Conservation (phyloP, 1,139 yeast genomes). For the Pneumocystis sp. region DNA sequence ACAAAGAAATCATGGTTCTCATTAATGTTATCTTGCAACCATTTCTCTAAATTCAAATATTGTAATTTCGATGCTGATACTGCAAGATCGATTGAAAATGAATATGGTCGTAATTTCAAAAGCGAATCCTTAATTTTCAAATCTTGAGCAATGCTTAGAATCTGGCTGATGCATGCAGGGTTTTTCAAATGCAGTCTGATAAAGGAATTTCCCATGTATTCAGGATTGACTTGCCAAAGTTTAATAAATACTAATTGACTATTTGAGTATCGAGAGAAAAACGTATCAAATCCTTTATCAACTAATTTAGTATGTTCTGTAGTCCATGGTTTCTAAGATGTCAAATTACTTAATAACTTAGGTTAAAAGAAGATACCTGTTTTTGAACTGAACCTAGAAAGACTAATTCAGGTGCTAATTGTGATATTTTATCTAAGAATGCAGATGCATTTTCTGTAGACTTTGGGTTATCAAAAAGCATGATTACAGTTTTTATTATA, state of each 20-base stretch:
- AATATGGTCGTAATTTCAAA: slow-evolving; percentile 19
- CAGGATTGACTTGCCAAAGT: slow-evolving; percentile 14
- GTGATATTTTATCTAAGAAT: slow-evolving; percentile 19
- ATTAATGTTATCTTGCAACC: slow-evolving; percentile 18
- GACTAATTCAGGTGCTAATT: slow-evolving; percentile 26
- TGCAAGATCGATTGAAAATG: slow-evolving; percentile 24
- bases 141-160: slow-evolving; percentile 11
- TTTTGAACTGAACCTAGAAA: slow-evolving; percentile 25
- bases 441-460: slow-evolving; percentile 19
- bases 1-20: slow-evolving; percentile 18
- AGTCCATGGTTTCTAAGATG: slow-evolving; percentile 23
- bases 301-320: slow-evolving; percentile 23
- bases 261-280: slow-evolving; percentile 19
- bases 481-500: slow-evolving; percentile 21
- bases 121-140: slow-evolving; percentile 17
- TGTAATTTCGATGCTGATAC: slow-evolving; percentile 23
- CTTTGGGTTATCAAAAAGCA: slow-evolving; percentile 21
- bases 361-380: slow-evolving; percentile 12
- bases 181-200: slow-evolving; percentile 12
- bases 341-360: not conserved
- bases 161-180: slow-evolving; percentile 9
- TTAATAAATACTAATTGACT: slow-evolving; percentile 14
- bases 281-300: slow-evolving; percentile 24
- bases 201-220: slow-evolving; percentile 11
- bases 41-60: slow-evolving; percentile 20